These are phyloP conservation scores for Fraxinus cuspidata DNA, from an alignment of 257 asterid genomes.

Conservation along the genomic window DNA sequence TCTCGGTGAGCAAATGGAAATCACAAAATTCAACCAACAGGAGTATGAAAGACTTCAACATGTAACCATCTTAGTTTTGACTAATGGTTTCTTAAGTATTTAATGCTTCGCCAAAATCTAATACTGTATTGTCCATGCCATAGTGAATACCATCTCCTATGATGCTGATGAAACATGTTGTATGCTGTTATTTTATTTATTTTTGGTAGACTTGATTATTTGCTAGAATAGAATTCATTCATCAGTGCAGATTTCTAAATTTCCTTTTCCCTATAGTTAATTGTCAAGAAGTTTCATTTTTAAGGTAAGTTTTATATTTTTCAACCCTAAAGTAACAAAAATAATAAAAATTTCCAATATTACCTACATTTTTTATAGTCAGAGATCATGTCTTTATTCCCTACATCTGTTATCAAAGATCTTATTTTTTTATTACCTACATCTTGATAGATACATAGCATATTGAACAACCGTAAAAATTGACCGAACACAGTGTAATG, in stretches of 20 bases:
- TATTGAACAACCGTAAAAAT: neutral
- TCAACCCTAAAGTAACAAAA: neutral
- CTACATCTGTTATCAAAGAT: neutral
- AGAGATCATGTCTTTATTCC: neutral
- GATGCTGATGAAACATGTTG: neutral
- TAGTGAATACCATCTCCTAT: too few relatives aligned
- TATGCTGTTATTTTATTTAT: neutral
- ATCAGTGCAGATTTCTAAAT: neutral
- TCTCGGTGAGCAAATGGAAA: constrained; percentile 97
- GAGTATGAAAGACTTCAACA: constrained; percentile 94
- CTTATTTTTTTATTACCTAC: neutral
- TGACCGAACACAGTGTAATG: too few relatives aligned
- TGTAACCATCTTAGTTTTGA: constrained; percentile 43
- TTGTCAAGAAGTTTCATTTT: too few relatives aligned
- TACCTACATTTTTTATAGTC: neutral
- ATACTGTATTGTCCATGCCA: neutral
- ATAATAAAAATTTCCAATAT: neutral
- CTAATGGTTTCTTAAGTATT: neutral
- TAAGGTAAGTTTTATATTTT: neutral
- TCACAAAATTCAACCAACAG: constrained; percentile 92
- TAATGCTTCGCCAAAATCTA: constrained; percentile 7
- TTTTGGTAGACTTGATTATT: neutral
- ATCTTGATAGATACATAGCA: neutral
- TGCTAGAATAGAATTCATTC: neutral
- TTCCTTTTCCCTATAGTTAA: too few relatives aligned